These are phyloP conservation scores for Sutorius australiensis DNA, from an alignment of 768 basidiomycete species.

Conservation along the genomic window DNA sequence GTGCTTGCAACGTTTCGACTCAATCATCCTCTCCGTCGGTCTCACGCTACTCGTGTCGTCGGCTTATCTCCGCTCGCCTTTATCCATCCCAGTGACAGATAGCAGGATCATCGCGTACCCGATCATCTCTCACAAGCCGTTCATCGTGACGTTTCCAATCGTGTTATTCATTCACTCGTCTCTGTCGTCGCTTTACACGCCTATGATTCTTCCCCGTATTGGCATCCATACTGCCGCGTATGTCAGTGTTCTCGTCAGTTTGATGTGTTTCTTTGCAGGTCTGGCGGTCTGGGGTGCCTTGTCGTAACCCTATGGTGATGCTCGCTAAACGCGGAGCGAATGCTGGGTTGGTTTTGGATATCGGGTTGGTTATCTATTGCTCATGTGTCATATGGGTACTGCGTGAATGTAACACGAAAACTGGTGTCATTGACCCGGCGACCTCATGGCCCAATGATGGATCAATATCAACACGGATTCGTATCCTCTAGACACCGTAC, in stretches of 20 bases:
- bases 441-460: not conserved
- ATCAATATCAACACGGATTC: not conserved
- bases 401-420: not conserved
- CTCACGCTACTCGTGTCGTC: constrained; percentile 50
- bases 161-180: constrained; percentile 48
- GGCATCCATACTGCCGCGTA: constrained; percentile 79
- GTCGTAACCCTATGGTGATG: constrained; percentile 28
- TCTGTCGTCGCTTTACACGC: constrained; percentile 63
- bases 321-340: not conserved
- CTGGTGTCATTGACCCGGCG: not conserved
- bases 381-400: not conserved
- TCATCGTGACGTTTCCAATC: constrained; percentile 41
- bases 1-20: constrained; percentile 72
- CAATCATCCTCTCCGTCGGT: constrained; percentile 67
- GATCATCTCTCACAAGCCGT: constrained; percentile 30
- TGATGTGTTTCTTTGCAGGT: constrained; percentile 70
- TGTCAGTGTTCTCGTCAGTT: constrained; percentile 57
- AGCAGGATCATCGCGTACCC: constrained; percentile 14
- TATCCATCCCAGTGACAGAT: constrained; percentile 32
- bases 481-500: constrained; percentile 1
- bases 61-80: constrained; percentile 55
- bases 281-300: constrained; percentile 71
- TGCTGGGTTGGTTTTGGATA: not conserved
- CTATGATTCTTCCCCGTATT: constrained; percentile 61
- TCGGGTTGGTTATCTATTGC: constrained; percentile 11